Base-by-base conservation (phyloP, 306 rosid genomes). In the Ceratonia siliqua region DNA sequence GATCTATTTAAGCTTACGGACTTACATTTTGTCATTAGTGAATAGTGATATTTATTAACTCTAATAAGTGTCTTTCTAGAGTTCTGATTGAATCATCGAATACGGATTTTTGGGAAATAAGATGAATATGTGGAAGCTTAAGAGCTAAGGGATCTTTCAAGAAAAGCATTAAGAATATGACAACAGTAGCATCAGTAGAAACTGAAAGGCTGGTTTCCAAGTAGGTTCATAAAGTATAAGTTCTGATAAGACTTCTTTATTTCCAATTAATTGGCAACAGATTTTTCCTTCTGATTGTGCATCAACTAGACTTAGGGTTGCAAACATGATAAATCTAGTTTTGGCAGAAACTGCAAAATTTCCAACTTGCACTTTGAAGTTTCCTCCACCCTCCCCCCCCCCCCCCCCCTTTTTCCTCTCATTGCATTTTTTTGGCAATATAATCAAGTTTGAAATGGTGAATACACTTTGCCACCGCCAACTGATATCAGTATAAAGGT, bases 81-180 rank as follows among this genome's bases (percentile, higher is more conserved):
- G 17, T 50, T 6, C 27, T 53, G 25, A 53, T 13, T 25, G 14
- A 33, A 7, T 3, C 27, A 61, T 17, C 62, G n/a, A 25, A 45
- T 69, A 42, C n/a, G 62, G 32, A 70, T 55, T 62, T 75, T 54
- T 20, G 74, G 43, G 55, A 50, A 39, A 59, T 52, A 48, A 68
- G 24, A 68, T 74, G 41, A 48, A 76, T 39, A 45, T 43, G 30
- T 32, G 49, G 18, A 38, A 45, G n/a, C n/a, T n/a, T n/a, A 36
- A 70, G 18, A 35, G n/a, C 30, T 25, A 7, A 17, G 27, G 21
- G 14, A 66, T 28, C 33, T 57, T 20, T 36, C 5, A 13, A 22
- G 22, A 25, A 43, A 32, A 39, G 5, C 56, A 50, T 50, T 18
- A 5, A 71, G 48, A 30, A 39, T 68, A 50, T 64, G 33, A 32